These are phyloP conservation scores for Dendrobium huoshanense DNA, from an alignment of 106 monocot species.

Conservation along the genomic window DNA sequence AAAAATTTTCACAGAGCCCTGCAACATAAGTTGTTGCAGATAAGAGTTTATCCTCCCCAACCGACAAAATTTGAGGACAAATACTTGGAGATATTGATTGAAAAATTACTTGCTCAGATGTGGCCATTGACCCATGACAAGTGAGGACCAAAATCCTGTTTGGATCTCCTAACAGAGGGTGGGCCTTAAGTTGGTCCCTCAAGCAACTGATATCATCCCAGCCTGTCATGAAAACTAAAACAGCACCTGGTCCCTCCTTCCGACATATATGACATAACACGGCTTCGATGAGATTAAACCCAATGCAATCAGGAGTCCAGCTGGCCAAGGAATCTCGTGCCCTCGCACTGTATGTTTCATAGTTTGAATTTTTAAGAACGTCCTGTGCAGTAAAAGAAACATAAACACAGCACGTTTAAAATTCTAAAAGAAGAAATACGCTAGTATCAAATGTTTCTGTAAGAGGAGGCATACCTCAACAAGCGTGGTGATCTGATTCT, in stretches of 20 bases:
- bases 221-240: slow-evolving; percentile 98
- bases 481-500: slow-evolving; percentile 82
- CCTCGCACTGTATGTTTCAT: slow-evolving; percentile 68
- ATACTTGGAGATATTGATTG: background rate
- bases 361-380: slow-evolving; percentile 72
- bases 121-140: slow-evolving; percentile 99
- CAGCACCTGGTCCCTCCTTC: slow-evolving; percentile 87
- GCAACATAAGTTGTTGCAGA: background rate
- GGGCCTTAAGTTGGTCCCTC: slow-evolving; percentile 89
- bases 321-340: slow-evolving; percentile 85
- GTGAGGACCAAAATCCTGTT: slow-evolving; percentile 85
- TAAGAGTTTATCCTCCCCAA: background rate
- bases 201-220: slow-evolving; percentile 99
- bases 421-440: background rate
- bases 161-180: slow-evolving; percentile 95
- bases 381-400: slow-evolving; percentile 40
- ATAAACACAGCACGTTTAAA: background rate
- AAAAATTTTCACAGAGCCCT: background rate
- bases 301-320: slow-evolving; percentile 97
- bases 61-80: background rate
- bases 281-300: slow-evolving; percentile 98
- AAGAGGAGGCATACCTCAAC: slow-evolving; percentile 64
- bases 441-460: background rate
- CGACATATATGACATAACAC: slow-evolving; percentile 95
- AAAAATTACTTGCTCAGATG: slow-evolving; percentile 79